Evolutionary conservation across 2,329 filamentous ascomycete genomes (phyloP), one percentile per base, ranked within the genome.

Genomic region (Blastomyces emzantsi): DNA sequence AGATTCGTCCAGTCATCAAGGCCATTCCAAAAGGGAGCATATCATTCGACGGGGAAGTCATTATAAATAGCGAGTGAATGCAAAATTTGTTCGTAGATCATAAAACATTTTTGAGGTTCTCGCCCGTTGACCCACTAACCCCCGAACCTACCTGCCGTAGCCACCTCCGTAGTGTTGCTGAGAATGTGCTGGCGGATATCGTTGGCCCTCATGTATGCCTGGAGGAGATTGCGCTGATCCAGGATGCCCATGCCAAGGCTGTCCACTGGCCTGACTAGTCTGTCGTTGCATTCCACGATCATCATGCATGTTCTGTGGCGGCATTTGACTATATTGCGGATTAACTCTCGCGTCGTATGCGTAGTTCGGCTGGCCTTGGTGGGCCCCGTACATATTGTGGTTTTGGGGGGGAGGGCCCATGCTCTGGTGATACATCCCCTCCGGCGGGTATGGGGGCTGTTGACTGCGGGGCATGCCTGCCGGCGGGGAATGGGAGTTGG

Each of bases 91-190:
- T n/a, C 25, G 30, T 39, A 33, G 15, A n/a, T 56, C 28, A 58
- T 30, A 60, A 33, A 60, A 22, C 36, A 33, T n/a, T 41, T 43
- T 43, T 7, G 17, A 43, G 17, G 17, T 43, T 36, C 36, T 13
- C 22, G 3, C 25, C 49, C 55, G 7, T 13, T 17, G 28, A 11
- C 19, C 22, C 47, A 13, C 22, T 9, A 22, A n/a, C 19, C 2
- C 9, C 6, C 25, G 28, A 30, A 19, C 8, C 19, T 66, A 64
- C 57, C 64, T 60, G 45, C 64, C 66, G 49, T 63, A 64, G 6
- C 64, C 64, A 33, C 62, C 55, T 28, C 64, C 62, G 25, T 62
- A 66, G 60, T 66, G 64, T 28, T 63, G 64, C 15, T 62, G 64
- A 41, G 60, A 52, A 33, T 62, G 64, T 4, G 60, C 22, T 22